A percentile compares a stretch with the other conserved stretches of the same genome.
Evolutionary conservation across 2,329 filamentous ascomycete genomes (phyloP).

Genomic region (Tothia fuscella): DNA sequence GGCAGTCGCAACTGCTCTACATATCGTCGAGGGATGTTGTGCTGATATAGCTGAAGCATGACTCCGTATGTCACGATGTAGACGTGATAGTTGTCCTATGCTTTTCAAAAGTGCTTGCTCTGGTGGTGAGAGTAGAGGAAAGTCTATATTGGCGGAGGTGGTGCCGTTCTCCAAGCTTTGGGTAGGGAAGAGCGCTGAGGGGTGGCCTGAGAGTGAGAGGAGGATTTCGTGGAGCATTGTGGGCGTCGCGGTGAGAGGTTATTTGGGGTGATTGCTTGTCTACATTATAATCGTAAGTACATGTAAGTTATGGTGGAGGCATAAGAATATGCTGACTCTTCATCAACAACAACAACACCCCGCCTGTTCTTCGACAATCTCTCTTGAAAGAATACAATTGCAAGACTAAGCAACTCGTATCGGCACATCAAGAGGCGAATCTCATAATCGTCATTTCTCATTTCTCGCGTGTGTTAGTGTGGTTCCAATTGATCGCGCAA

Average conservation of each 20-base stretch:
- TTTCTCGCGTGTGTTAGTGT: no score
- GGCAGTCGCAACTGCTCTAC: conserved; percentile 72
- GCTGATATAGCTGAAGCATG: conserved; percentile 56
- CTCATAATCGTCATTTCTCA: no score
- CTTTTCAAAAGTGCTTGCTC: conserved; percentile 72
- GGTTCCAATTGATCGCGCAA: no score
- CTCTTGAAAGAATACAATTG: conserved; percentile 7
- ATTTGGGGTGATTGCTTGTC: no score
- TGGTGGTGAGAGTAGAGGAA: conserved; percentile 54
- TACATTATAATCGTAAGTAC: no score
- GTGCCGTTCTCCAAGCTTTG: conserved; percentile 15
- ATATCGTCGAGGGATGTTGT: conserved; percentile 68
- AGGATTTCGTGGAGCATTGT: conserved; percentile 96
- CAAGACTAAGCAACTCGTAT: conserved; percentile 8
- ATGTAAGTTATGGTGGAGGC: no score
- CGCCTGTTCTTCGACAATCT: no score
- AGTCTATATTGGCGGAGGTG: conserved; percentile 28
- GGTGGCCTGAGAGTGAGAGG: conserved; percentile 87
- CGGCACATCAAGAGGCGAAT: no score
- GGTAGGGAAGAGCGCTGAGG: conserved; percentile 67
- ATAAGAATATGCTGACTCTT: no score
- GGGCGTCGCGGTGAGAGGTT: conserved; percentile 1
- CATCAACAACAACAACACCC: no score
- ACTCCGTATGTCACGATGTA: conserved; percentile 61
- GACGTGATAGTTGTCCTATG: conserved; percentile 62